Percentiles rank a stretch among this genome's conserved stretches.
Evolutionary conservation across 768 basidiomycete genomes (phyloP).

Genomic region (Russula abietina): DNA sequence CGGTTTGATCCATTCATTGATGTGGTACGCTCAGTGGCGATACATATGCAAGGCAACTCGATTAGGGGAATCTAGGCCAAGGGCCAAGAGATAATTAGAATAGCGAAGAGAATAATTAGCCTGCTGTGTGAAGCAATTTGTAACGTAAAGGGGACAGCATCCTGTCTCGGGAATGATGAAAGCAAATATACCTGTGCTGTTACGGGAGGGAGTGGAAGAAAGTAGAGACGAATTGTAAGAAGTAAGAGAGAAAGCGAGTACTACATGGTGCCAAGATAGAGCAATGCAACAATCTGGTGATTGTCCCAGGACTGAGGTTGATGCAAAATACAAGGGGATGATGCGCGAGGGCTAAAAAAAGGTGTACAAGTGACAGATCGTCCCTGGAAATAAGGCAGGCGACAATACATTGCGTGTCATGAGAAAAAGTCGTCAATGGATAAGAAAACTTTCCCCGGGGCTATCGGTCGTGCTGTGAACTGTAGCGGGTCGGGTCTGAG

Average conservation of each 20-base stretch:
- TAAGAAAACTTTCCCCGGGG: background rate
- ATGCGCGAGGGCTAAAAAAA: background rate
- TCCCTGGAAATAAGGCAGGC: conserved; percentile 1
- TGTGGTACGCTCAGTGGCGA: background rate
- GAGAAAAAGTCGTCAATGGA: conserved; percentile 6
- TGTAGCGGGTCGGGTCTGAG: background rate
- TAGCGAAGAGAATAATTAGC: conserved; percentile 2
- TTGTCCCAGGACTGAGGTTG: conserved; percentile 2
- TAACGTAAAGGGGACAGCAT: background rate
- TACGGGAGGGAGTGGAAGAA: background rate
- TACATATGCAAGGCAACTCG: background rate
- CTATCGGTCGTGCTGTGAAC: conserved; percentile 10
- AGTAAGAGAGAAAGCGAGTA: conserved; percentile 4
- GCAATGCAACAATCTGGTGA: conserved; percentile 10
- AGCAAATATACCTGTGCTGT: background rate
- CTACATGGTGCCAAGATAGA: conserved; percentile 7
- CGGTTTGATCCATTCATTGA: background rate
- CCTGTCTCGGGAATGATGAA: background rate
- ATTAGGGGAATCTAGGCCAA: background rate
- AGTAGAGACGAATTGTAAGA: background rate
- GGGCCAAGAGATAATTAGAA: background rate
- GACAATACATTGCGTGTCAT: conserved; percentile 7
- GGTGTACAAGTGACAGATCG: conserved; percentile 9
- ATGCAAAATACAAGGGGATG: conserved; percentile 14
- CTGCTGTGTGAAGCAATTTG: conserved; percentile 2